A percentile compares a stretch with the other conserved stretches of the same genome.
Evolutionary conservation across 2,329 filamentous ascomycete genomes (phyloP).

Genomic region (Ophiostoma triangulosporum): DNA sequence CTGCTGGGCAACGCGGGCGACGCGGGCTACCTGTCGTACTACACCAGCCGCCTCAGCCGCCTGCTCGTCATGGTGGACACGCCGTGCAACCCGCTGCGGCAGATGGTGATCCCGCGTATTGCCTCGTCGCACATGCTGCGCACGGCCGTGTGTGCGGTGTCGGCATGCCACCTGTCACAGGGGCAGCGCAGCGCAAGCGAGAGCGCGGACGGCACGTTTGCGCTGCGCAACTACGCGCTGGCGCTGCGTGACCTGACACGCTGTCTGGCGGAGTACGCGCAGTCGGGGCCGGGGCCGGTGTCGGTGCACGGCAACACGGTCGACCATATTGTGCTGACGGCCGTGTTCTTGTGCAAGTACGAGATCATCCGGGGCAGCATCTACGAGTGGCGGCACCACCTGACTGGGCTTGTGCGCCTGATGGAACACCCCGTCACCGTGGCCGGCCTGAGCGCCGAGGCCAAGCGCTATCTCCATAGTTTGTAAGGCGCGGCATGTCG

Average conservation of each 20-base stretch:
- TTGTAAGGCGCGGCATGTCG: background rate
- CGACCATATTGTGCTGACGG: background rate
- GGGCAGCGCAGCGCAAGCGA: background rate
- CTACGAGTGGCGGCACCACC: background rate
- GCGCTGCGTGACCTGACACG: background rate
- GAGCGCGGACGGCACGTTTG: background rate
- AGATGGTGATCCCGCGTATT: background rate
- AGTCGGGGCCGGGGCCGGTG: too few species aligned
- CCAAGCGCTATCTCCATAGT: background rate
- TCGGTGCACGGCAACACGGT: background rate
- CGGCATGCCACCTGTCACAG: background rate
- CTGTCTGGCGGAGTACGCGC: background rate
- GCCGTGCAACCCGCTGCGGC: background rate
- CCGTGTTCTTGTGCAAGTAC: background rate
- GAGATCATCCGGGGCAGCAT: background rate
- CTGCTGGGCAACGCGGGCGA: background rate
- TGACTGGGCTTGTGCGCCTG: background rate
- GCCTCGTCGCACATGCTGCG: background rate
- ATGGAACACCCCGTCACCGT: background rate
- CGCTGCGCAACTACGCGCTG: background rate
- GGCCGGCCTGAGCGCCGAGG: background rate
- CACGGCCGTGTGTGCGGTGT: background rate
- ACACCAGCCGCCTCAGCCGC: background rate
- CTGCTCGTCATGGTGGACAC: background rate
- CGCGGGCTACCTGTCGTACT: background rate